Evolutionary conservation across 441 rosid species (phyloP).

Genomic region (Bruguiera hainesii): DNA sequence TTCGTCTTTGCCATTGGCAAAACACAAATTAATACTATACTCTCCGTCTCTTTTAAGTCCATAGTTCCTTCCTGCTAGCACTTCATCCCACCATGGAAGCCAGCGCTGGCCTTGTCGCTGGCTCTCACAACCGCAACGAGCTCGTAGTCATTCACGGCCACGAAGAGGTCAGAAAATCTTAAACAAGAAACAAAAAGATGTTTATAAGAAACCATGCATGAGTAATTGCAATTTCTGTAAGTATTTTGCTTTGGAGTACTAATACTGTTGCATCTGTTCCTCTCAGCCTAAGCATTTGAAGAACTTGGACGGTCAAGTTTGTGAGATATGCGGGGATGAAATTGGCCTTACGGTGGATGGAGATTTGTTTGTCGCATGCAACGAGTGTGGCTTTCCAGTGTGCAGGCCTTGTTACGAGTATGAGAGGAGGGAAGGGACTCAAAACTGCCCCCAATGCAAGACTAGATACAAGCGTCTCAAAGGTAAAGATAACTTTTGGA

Average conservation of each 20-base stretch:
- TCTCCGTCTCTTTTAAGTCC: conserved; percentile 1
- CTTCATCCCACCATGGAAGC: conserved; percentile 61
- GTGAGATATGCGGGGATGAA: conserved; percentile 92
- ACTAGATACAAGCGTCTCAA: conserved; percentile 94
- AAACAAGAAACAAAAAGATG: neutral
- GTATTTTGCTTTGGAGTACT: too few species aligned
- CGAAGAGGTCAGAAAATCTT: conserved; percentile 58
- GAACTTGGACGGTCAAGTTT: conserved; percentile 85
- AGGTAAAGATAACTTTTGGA: conserved; percentile 30
- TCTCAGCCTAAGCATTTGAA: conserved; percentile 86
- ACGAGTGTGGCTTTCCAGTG: conserved; percentile 93
- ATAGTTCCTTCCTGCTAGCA: neutral
- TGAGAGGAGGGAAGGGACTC: conserved; percentile 89
- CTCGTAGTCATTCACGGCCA: conserved; percentile 96
- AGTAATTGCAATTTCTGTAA: too few species aligned
- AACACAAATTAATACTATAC: conserved; percentile 8
- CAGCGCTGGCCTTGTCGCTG: conserved; percentile 94
- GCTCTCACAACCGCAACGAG: conserved; percentile 97
- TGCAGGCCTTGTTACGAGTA: conserved; percentile 95
- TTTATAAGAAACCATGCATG: neutral
- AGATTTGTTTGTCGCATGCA: conserved; percentile 95
- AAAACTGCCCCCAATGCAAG: conserved; percentile 88
- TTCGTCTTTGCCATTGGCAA: conserved; percentile 31
- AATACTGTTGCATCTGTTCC: neutral
- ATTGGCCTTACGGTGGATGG: conserved; percentile 87